Base-by-base conservation (phyloP, 805 yeast species). In the Citeromyces matritensis region DNA sequence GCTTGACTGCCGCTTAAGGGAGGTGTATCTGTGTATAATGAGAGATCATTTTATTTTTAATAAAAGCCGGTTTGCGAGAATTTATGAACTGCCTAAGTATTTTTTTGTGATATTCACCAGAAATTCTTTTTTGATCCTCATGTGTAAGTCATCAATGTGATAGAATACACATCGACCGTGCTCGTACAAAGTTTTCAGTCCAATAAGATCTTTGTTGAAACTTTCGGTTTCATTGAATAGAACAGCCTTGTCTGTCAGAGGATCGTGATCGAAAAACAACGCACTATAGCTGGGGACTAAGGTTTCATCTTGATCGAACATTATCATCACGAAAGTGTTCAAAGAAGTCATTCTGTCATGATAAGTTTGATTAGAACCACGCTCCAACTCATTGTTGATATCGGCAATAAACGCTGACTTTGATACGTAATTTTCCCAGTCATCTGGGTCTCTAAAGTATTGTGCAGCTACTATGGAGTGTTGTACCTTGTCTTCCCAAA, bases 201-300 rank as follows among this genome's bases (percentile, higher is more conserved):
- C 94, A 24, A 82, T 54, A 37, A 65, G 52, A 48, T 81, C 76
- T 15, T 63, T 47, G n/a, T 39, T 41, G 45, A 60, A 82, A 7
- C 72, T 42, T 2, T 46, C 50, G 0, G 86, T 66, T 24, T 66
- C 48, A 9, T 60, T 49, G 30, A 76, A 63, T 0, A 65, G 60
- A 4, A 70, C 51, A 0, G 56, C 30, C 0, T 45, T 41, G 0
- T 70, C 74, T 0, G 66, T 49, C 3, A 39, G 41, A 4, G 53
- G 45, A 37, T 73, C 71, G 5, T 51, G 37, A 41, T 78, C 85
- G 31, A 51, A 62, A 43, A 78, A 75, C 69, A 72, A 69, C 1
- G 86, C 74, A 33, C 77, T 69, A 35, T 78, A 79, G 42, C 69
- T 73, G 1, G 94, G 94, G 5, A 73, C 73, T 5, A 81, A 52